These are phyloP conservation scores for Erysimum cheiri DNA, from an alignment of 441 rosid species.

Conservation along the genomic window DNA sequence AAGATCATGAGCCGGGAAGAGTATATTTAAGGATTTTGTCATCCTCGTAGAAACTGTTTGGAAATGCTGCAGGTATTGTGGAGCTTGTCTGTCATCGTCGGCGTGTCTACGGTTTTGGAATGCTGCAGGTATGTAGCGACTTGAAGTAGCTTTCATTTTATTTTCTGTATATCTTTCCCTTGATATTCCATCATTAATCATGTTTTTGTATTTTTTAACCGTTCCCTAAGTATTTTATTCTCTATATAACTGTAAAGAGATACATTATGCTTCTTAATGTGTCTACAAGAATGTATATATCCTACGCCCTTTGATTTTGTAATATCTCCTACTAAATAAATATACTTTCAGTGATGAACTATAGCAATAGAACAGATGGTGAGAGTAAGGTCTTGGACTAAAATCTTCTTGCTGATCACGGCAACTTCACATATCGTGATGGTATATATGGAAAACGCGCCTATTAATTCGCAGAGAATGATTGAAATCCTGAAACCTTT, in stretches of 20 bases:
- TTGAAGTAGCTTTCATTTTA: slow-evolving; percentile 4
- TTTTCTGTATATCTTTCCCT: slow-evolving; percentile 35
- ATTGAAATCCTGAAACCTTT: slow-evolving; percentile 36
- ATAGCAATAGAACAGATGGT: slow-evolving; percentile 47
- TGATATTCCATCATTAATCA: slow-evolving; percentile 39
- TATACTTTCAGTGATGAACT: slow-evolving; percentile 51
- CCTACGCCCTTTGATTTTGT: slow-evolving; percentile 52
- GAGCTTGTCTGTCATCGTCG: slow-evolving; percentile 18
- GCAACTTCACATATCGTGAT: slow-evolving; percentile 38
- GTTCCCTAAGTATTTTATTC: slow-evolving; percentile 52
- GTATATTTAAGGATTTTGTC: slow-evolving; percentile 14
- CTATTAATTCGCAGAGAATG: slow-evolving; percentile 42
- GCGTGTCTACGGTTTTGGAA: slow-evolving; percentile 8
- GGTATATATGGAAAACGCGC: slow-evolving; percentile 41
- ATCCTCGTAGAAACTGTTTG: slow-evolving; percentile 11
- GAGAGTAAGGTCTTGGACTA: slow-evolving; percentile 47
- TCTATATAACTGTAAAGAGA: slow-evolving; percentile 54
- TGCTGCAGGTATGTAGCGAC: slow-evolving; percentile 33
- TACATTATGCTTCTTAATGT: slow-evolving; percentile 52
- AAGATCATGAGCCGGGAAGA: slow-evolving; percentile 10
- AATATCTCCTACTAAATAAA: slow-evolving; percentile 49
- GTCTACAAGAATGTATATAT: slow-evolving; percentile 65
- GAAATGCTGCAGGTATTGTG: slow-evolving; percentile 23
- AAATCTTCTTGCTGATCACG: slow-evolving; percentile 48
- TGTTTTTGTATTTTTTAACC: slow-evolving; percentile 19